A percentile compares a stretch with the other conserved stretches of the same genome.
These are phyloP conservation scores for Macadamia integrifolia DNA, from an alignment of 164 flowering plant genomes.

Conservation along the genomic window DNA sequence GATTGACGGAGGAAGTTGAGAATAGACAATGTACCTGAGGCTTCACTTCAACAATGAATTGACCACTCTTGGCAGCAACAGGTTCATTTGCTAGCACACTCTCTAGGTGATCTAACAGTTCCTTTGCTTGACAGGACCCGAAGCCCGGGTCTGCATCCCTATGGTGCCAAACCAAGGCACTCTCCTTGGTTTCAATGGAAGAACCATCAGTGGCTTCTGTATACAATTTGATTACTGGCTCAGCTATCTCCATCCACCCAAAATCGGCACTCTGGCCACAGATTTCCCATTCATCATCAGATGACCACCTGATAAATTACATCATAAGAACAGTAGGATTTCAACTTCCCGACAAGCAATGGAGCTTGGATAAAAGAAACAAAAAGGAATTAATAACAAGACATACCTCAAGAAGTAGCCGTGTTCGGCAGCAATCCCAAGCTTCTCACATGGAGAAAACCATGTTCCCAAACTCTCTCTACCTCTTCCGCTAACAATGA, in stretches of 20 bases:
- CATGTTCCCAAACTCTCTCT: conserved; percentile 57
- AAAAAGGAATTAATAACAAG: not conserved
- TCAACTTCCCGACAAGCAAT: not conserved
- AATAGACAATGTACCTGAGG: conserved; percentile 46
- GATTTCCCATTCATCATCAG: conserved; percentile 43
- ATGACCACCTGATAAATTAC: conserved; percentile 37
- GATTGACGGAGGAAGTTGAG: not conserved
- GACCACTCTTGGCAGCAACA: conserved; percentile 65
- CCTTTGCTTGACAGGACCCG: conserved; percentile 69
- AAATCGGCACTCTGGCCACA: conserved; percentile 42
- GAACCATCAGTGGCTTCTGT: conserved; percentile 81
- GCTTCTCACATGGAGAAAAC: conserved; percentile 70
- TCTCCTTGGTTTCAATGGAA: conserved; percentile 58
- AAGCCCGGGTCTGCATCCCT: conserved; percentile 68
- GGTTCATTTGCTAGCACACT: conserved; percentile 80
- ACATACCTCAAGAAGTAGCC: conserved; percentile 65
- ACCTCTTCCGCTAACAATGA: conserved; percentile 78
- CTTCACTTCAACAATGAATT: conserved; percentile 67
- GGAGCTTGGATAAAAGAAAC: not conserved
- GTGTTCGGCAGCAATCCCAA: conserved; percentile 83
- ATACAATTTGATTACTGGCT: conserved; percentile 63
- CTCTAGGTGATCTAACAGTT: conserved; percentile 65
- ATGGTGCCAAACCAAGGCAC: conserved; percentile 78
- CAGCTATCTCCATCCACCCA: conserved; percentile 63
- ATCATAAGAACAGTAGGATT: not conserved